A percentile compares a stretch with the other conserved stretches of the same genome.
These are phyloP conservation scores for Saccharomyces eubayanus DNA, from an alignment of 805 yeast species.

Conservation along the genomic window DNA sequence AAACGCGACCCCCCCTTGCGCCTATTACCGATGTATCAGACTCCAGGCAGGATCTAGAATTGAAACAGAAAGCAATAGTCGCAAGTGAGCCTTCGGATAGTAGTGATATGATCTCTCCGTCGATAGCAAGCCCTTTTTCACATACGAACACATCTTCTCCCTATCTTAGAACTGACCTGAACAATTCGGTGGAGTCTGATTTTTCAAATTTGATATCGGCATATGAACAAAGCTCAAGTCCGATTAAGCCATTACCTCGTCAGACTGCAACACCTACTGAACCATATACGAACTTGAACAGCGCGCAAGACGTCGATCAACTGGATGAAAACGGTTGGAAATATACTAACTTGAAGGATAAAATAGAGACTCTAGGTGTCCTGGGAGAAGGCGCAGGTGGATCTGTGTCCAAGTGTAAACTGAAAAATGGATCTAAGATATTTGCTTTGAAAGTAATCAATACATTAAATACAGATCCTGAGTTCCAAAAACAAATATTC, in stretches of 20 bases:
- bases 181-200: constrained; percentile 19
- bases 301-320: constrained; percentile 37
- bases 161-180: constrained; percentile 9
- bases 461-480: constrained; percentile 53
- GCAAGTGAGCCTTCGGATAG: not conserved
- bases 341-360: constrained; percentile 38
- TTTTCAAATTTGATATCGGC: constrained; percentile 19
- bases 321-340: constrained; percentile 75
- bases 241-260: not conserved
- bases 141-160: constrained; percentile 2
- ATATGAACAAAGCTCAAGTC: constrained; percentile 14
- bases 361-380: constrained; percentile 58
- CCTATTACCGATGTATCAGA: constrained; percentile 2
- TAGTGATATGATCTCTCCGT: not conserved
- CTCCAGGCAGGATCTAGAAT: constrained; percentile 6
- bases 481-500: constrained; percentile 79
- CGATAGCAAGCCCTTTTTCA: not conserved
- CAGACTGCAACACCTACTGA: not conserved
- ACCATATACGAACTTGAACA: not conserved
- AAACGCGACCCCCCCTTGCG: constrained; percentile 1
- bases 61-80: constrained; percentile 1
- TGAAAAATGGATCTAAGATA: constrained; percentile 49
- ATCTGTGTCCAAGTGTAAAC: constrained; percentile 68
- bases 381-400: constrained; percentile 97
- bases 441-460: constrained; percentile 69